Percentiles rank a stretch among this genome's conserved stretches.
These are phyloP conservation scores for Nepenthes alata DNA, from an alignment of 179 eudicot genomes.

Conservation along the genomic window DNA sequence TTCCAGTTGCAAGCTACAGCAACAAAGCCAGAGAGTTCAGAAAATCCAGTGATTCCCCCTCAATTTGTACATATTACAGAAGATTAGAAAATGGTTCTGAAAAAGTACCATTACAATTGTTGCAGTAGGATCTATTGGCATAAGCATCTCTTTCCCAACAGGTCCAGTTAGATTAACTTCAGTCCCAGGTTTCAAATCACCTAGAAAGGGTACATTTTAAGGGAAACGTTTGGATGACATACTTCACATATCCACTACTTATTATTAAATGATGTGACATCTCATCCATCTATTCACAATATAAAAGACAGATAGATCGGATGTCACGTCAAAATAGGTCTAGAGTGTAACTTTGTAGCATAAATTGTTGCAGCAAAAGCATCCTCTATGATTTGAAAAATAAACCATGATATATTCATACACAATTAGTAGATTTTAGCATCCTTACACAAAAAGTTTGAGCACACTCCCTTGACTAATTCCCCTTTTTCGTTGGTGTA, in stretches of 20 bases:
- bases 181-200: conserved; percentile 89
- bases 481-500: conserved; percentile 92
- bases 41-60: conserved; percentile 2
- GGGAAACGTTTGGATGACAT: too few species aligned
- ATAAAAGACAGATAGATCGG: too few species aligned
- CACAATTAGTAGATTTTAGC: conserved; percentile 4
- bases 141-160: conserved; percentile 98
- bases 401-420: background rate
- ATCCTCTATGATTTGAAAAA: background rate
- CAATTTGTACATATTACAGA: background rate
- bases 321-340: too few species aligned
- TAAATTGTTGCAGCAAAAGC: background rate
- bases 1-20: conserved; percentile 93
- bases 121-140: conserved; percentile 95
- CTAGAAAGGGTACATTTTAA: conserved; percentile 19
- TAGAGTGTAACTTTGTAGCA: too few species aligned
- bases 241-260: too few species aligned
- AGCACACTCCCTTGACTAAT: conserved; percentile 91
- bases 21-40: background rate
- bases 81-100: background rate
- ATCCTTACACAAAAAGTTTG: conserved; percentile 84
- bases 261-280: too few species aligned
- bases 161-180: conserved; percentile 90
- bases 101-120: conserved; percentile 67
- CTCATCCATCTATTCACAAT: too few species aligned